phyloP scores from a whole-genome alignment of 495 filamentous ascomycete genomes.

The Jackrogersella multiformis region DNA sequence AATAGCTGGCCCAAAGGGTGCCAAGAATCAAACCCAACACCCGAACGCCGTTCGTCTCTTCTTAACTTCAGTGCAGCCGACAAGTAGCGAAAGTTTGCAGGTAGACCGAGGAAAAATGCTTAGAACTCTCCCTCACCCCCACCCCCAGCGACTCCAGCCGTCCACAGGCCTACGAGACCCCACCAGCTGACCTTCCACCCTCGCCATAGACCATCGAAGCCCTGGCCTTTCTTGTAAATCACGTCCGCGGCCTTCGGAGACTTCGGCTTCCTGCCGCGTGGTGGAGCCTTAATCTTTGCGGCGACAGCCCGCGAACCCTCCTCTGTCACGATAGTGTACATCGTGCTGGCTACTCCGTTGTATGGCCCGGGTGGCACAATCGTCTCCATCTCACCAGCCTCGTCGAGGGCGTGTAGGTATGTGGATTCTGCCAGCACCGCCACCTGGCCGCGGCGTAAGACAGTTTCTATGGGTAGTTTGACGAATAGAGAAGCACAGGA shows the following conservation, averaged over 20 bases:
- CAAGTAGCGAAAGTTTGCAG: not conserved
- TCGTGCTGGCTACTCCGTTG: conserved; percentile 82
- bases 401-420: conserved; percentile 56
- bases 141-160: conserved; percentile 53
- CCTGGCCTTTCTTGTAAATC: conserved; percentile 75
- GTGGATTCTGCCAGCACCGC: conserved; percentile 60
- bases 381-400: conserved; percentile 64
- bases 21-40: conserved; percentile 15
- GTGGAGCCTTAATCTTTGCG: conserved; percentile 45
- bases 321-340: conserved; percentile 86
- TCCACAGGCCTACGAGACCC: conserved; percentile 90
- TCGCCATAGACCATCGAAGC: conserved; percentile 83
- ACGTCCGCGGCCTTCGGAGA: conserved; percentile 52
- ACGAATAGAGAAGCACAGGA: conserved; percentile 82
- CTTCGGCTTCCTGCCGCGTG: conserved; percentile 46
- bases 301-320: conserved; percentile 68
- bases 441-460: conserved; percentile 87
- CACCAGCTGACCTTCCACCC: conserved; percentile 97
- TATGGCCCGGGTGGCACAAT: conserved; percentile 80
- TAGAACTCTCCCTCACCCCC: conserved; percentile 62
- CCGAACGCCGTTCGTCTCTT: conserved; percentile 25
- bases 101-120: conserved; percentile 3
- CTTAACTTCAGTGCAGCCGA: not conserved
- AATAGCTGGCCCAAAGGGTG: conserved; percentile 15
- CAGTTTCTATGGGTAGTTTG: conserved; percentile 89